These are phyloP conservation scores for Juncus inflexus DNA, from an alignment of 176 grass and related monocot genomes.

Conservation along the genomic window DNA sequence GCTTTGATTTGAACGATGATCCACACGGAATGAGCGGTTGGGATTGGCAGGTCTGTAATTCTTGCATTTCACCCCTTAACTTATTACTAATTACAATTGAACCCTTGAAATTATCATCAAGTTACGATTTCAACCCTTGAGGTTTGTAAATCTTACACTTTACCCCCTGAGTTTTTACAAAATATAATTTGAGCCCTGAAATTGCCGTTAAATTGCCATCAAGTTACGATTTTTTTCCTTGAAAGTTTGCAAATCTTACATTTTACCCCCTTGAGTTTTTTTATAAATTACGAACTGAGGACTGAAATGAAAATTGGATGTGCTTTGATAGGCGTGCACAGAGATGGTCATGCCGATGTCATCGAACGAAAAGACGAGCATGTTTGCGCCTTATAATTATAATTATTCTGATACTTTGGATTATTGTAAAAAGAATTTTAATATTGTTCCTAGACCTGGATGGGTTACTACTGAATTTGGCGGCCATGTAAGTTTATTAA, in stretches of 20 bases:
- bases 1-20: conserved; percentile 92
- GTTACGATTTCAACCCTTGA: background rate
- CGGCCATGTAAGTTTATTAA: conserved; percentile 68
- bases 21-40: conserved; percentile 97
- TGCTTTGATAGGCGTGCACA: conserved; percentile 78
- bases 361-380: conserved; percentile 58
- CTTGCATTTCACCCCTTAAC: background rate
- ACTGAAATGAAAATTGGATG: background rate
- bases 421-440: conserved; percentile 51
- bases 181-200: no score
- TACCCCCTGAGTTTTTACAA: background rate
- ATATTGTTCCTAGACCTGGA: conserved; percentile 59
- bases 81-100: background rate
- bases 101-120: no score
- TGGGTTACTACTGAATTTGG: conserved; percentile 91
- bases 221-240: background rate
- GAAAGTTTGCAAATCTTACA: background rate
- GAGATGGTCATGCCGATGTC: conserved; percentile 98
- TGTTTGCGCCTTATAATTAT: conserved; percentile 77
- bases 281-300: no score
- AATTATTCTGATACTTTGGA: conserved; percentile 46
- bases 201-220: no score
- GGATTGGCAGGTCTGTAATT: conserved; percentile 65
- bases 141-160: background rate
- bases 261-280: background rate